Evolutionary conservation across 768 basidiomycete species (phyloP).

Genomic region (Goffeauzyma gilvescens): DNA sequence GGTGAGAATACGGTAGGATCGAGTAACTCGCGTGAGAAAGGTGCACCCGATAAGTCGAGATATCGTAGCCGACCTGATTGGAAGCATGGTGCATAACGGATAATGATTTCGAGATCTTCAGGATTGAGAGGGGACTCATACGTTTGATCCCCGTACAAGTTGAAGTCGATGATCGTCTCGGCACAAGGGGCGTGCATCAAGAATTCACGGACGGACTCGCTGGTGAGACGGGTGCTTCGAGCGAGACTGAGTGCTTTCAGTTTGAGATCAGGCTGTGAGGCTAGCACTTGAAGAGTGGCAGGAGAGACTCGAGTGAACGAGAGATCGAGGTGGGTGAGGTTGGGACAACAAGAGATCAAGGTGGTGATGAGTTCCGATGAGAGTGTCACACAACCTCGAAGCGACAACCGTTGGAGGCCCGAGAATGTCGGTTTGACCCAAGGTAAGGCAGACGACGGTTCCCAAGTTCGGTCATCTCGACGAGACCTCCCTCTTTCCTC

Average conservation of each 20-base stretch:
- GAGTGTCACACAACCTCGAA: conserved; percentile 28
- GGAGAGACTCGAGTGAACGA: conserved; percentile 29
- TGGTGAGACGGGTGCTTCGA: conserved; percentile 65
- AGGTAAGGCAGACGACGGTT: too few relatives aligned
- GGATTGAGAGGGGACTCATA: conserved; percentile 53
- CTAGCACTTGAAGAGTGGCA: conserved; percentile 30
- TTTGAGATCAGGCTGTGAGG: conserved; percentile 43
- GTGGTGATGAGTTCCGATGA: conserved; percentile 18
- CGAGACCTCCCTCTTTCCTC: conserved; percentile 17
- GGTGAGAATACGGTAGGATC: conserved; percentile 39
- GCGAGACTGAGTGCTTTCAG: conserved; percentile 65
- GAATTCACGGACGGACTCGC: conserved; percentile 56
- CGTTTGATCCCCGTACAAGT: conserved; percentile 73
- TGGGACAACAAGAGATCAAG: conserved; percentile 23
- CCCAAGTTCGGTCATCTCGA: conserved; percentile 2
- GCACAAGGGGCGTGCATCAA: conserved; percentile 51
- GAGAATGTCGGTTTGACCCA: conserved; percentile 18
- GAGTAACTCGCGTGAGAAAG: conserved; percentile 43
- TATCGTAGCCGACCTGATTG: conserved; percentile 53
- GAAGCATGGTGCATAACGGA: conserved; percentile 64
- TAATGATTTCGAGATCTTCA: conserved; percentile 48
- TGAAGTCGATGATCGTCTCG: conserved; percentile 45
- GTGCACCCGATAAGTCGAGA: conserved; percentile 73
- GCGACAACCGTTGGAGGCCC: conserved; percentile 22
- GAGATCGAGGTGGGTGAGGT: conserved; percentile 32